phyloP scores from a whole-genome alignment of 1,284 basidiomycete genomes.

The Ceratobasidium sp. region DNA sequence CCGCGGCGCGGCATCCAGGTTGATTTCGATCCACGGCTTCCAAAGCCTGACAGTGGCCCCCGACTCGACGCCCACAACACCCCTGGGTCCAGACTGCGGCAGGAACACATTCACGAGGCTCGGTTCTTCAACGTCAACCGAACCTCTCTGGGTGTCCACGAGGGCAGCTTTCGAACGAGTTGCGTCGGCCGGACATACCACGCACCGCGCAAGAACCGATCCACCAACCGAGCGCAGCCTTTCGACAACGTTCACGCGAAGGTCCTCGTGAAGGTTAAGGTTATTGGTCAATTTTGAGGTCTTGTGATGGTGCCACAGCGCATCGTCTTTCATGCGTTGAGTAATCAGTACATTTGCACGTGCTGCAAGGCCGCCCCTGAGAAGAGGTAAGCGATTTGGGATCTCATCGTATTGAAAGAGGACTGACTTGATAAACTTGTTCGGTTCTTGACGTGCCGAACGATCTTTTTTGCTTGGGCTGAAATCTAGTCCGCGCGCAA shows the following conservation, averaged over 20 bases:
- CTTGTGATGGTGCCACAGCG: constrained; percentile 39
- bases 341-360: constrained; percentile 32
- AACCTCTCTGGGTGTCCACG: neutral
- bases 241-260: constrained; percentile 30
- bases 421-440: constrained; percentile 41
- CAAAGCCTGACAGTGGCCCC: constrained; percentile 27
- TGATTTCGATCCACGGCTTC: constrained; percentile 39
- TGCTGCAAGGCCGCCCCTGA: constrained; percentile 40
- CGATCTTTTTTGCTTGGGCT: constrained; percentile 11
- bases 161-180: neutral
- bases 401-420: neutral
- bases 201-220: constrained; percentile 26
- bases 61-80: constrained; percentile 7
- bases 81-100: constrained; percentile 23
- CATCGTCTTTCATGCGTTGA: constrained; percentile 37
- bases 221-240: constrained; percentile 13
- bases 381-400: constrained; percentile 14
- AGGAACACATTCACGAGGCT: constrained; percentile 21
- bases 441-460: constrained; percentile 19
- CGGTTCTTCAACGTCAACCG: neutral
- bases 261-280: constrained; percentile 15
- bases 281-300: constrained; percentile 37
- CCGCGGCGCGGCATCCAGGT: constrained; percentile 18
- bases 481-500: constrained; percentile 19
- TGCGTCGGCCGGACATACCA: neutral